Percentiles rank a stretch among this genome's conserved stretches.
Evolutionary conservation across 306 rosid genomes (phyloP).

Genomic region (Morella rubra): DNA sequence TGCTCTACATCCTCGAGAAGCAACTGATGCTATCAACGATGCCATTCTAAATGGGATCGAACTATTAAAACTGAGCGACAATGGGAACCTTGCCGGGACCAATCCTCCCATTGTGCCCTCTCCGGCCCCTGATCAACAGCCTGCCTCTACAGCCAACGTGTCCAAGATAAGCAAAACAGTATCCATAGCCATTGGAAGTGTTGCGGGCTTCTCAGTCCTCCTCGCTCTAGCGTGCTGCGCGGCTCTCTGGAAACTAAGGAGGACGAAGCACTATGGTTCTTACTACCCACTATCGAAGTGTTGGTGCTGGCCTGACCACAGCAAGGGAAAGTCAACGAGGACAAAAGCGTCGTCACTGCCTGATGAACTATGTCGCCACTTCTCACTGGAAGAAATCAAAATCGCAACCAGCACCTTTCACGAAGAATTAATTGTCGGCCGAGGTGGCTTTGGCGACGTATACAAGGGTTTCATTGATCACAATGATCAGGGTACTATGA

Average conservation of each 20-base stretch:
- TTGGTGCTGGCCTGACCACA: not conserved
- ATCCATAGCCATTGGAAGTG: not conserved
- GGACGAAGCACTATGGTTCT: not conserved
- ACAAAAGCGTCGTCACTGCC: not conserved
- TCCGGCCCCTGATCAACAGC: not conserved
- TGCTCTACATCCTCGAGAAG: not conserved
- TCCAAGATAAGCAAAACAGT: not conserved
- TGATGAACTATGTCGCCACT: not conserved
- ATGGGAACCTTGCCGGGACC: conserved; percentile 3
- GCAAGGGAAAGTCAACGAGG: not conserved
- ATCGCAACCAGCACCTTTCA: not conserved
- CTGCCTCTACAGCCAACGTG: not conserved
- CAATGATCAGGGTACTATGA: not conserved
- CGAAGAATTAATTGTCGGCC: not conserved
- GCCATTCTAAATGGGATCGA: conserved; percentile 31
- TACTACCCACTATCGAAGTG: not conserved
- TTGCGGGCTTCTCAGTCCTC: not conserved
- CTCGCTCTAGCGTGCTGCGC: not conserved
- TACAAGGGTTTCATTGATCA: conserved; percentile 19
- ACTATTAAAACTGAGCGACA: conserved; percentile 25
- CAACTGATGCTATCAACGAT: not conserved
- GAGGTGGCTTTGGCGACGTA: not conserved
- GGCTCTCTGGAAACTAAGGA: not conserved
- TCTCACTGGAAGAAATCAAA: not conserved
- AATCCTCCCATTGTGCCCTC: not conserved